phyloP scores from a whole-genome alignment of 1,139 yeast genomes.

The Candida pseudoviswanathii region DNA sequence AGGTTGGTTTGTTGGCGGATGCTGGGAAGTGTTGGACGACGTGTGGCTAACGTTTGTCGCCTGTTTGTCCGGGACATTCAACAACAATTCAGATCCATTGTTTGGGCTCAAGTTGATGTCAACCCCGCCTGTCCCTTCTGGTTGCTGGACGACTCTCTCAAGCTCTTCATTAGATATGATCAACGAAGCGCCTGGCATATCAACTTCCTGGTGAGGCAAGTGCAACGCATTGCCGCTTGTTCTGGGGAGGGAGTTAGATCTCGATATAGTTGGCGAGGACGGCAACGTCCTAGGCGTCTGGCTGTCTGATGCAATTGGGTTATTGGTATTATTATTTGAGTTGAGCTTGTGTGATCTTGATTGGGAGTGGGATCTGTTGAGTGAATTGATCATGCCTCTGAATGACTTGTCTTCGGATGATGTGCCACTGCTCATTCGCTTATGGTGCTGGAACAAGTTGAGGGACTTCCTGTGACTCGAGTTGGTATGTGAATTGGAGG shows the following conservation, averaged over 20 bases:
- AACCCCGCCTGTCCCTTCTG: background rate
- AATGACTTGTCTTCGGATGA: conserved; percentile 9
- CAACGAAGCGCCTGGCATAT: background rate
- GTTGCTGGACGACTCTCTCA: background rate
- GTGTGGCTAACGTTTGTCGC: background rate
- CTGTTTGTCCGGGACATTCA: background rate
- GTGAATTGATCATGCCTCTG: conserved; percentile 6
- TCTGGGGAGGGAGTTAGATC: conserved; percentile 4
- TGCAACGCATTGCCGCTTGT: conserved; percentile 1
- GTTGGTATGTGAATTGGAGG: conserved; percentile 1
- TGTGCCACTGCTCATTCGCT: background rate
- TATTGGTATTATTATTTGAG: background rate
- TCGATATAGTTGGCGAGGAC: conserved; percentile 2
- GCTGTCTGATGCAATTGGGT: conserved; percentile 5
- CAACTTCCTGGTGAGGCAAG: background rate
- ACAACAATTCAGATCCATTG: background rate
- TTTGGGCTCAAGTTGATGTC: background rate
- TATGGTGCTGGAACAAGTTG: conserved; percentile 4
- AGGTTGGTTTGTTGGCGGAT: background rate
- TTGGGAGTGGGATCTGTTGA: conserved; percentile 4
- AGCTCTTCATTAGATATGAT: conserved; percentile 2
- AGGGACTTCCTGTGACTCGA: conserved; percentile 2
- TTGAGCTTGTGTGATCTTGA: background rate
- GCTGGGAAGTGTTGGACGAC: background rate
- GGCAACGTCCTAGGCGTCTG: conserved; percentile 6